These are phyloP conservation scores for Edaphochlamys debaryana DNA, from an alignment of 139 green algal species.

Conservation along the genomic window DNA sequence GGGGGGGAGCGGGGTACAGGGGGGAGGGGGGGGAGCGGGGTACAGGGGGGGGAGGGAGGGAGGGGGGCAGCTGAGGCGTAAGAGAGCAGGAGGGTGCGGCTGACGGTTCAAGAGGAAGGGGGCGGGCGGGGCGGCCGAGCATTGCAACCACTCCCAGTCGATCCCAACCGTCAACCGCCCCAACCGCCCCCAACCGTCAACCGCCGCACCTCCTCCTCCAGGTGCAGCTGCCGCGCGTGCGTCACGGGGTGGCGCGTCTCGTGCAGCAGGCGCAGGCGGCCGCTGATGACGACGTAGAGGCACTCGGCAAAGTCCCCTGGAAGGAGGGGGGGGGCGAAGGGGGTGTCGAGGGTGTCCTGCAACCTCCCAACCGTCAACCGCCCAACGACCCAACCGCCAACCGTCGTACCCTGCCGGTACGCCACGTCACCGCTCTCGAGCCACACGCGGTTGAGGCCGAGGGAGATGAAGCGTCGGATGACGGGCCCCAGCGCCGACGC, in stretches of 20 bases:
- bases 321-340: not conserved
- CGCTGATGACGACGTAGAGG: constrained; percentile 83
- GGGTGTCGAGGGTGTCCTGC: not conserved
- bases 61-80: not conserved
- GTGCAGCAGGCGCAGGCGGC: constrained; percentile 70
- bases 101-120: too few species aligned
- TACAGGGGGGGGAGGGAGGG: not conserved
- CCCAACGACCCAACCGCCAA: not conserved
- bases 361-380: not conserved
- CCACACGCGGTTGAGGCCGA: constrained; percentile 85
- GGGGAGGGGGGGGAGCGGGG: not conserved
- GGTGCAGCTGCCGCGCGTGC: constrained; percentile 42
- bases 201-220: constrained; percentile 43
- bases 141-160: not conserved
- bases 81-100: too few species aligned
- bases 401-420: constrained; percentile 59
- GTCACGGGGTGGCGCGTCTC: constrained; percentile 52
- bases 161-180: not conserved
- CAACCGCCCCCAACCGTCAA: too few species aligned
- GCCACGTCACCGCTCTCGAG: constrained; percentile 69
- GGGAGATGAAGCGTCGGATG: constrained; percentile 77
- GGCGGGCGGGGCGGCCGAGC: too few species aligned
- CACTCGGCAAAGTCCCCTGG: constrained; percentile 64
- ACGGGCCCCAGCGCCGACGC: constrained; percentile 65
- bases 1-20: too few species aligned